Base-by-base conservation (phyloP, 2,329 filamentous ascomycete species). In the Penicillium sp. region DNA sequence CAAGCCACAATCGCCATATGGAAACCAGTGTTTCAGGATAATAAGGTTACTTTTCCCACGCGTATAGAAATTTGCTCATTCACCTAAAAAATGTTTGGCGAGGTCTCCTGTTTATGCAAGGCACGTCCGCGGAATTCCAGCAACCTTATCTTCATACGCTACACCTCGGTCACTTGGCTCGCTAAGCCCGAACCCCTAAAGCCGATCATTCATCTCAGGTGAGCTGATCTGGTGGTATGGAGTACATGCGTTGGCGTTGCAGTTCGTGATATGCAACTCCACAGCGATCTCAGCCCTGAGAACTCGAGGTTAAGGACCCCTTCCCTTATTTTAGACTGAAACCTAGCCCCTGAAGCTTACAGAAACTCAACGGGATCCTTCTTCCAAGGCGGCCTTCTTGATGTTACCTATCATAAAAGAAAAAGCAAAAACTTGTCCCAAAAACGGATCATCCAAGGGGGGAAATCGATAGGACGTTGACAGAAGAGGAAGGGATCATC, bases 1-100 rank as follows among this genome's bases (percentile, higher is more conserved):
- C 15, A 51, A 58, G 52, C 56, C 54, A 58, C 56, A 44, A 15
- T 49, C 33, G 56, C 57, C 56, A 57, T 58, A 58, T 58, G 53
- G 54, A 29, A 48, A 12, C 45, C 43, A 32, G 35, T 45, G 56
- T 58, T 58, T 57, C 56, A 57, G 54, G 51, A 50, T 47, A 44
- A 43, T 53, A 54, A 56, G 45, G 45, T 57, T 58, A 43, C 35
- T 53, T 51, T 46, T 56, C 42, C 56, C 46, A 57, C 49, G 44
- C 54, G 49, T 46, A 22, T 45, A 40, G 28, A 12, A 47, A 37
- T 26, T 12, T 19, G 26, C 31, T 54, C 55, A 58, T 57, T 52
- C 55, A 43, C 38, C 31, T 31, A 33, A 49, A 39, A 22, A 52
- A 61, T 60, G 52, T 52, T 57, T 50, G 48, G 51, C 44, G 49